Evolutionary conservation across 2,329 filamentous ascomycete genomes (phyloP).

Genomic region (Fusarium falciforme): DNA sequence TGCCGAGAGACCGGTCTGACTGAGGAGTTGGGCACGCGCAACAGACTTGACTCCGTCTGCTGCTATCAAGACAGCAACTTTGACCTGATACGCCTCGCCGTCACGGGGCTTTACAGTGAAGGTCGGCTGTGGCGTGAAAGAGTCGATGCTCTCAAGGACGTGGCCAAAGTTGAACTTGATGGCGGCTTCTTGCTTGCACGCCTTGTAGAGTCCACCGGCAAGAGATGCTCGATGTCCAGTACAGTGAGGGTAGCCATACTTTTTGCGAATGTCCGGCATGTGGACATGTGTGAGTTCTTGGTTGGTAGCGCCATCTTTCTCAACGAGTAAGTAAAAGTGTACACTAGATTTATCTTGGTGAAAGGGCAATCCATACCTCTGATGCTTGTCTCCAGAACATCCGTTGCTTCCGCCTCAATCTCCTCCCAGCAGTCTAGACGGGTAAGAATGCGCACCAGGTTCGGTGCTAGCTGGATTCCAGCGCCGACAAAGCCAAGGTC

Average conservation of each 20-base stretch:
- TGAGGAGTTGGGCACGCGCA: conserved; percentile 65
- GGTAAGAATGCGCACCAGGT: conserved; percentile 83
- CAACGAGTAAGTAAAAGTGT: neutral
- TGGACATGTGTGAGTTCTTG: conserved; percentile 77
- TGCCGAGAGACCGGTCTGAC: conserved; percentile 60
- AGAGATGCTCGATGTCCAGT: conserved; percentile 81
- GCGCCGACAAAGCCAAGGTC: conserved; percentile 85
- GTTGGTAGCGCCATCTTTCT: conserved; percentile 72
- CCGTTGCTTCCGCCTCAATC: conserved; percentile 78
- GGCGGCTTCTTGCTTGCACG: conserved; percentile 70
- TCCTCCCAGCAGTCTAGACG: conserved; percentile 77
- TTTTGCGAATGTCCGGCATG: conserved; percentile 73
- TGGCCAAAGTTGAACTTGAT: conserved; percentile 78
- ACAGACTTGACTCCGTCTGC: conserved; percentile 68
- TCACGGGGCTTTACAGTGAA: conserved; percentile 71
- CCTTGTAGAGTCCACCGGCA: conserved; percentile 75
- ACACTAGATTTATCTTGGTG: neutral
- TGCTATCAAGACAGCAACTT: conserved; percentile 65
- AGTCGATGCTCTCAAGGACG: conserved; percentile 65
- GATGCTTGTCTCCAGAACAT: conserved; percentile 78
- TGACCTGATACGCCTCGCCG: conserved; percentile 63
- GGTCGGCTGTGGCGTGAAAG: conserved; percentile 68
- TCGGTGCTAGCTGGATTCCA: conserved; percentile 85
- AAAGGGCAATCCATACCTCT: conserved; percentile 60
- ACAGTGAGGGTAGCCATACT: conserved; percentile 82